phyloP scores from a whole-genome alignment of 768 basidiomycete species.

The Hortiboletus campestris region DNA sequence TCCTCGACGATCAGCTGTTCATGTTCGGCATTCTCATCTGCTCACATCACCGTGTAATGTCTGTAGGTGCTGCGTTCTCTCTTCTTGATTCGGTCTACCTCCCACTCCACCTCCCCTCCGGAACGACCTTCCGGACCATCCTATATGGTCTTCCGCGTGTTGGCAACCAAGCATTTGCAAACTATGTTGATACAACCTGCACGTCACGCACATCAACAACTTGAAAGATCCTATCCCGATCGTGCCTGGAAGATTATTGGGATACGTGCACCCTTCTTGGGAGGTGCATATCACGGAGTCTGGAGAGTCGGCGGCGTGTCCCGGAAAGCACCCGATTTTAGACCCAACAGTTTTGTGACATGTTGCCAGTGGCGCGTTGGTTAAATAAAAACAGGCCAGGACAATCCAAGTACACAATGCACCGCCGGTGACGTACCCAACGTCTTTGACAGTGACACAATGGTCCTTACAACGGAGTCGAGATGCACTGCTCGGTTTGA shows the following conservation, averaged over 20 bases:
- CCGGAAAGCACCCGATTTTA: conserved; percentile 31
- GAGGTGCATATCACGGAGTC: conserved; percentile 44
- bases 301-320: conserved; percentile 52
- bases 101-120: conserved; percentile 30
- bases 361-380: too few relatives aligned
- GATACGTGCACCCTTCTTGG: conserved; percentile 38
- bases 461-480: conserved; percentile 33
- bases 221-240: conserved; percentile 39
- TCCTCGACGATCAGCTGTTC: neutral
- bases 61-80: conserved; percentile 32
- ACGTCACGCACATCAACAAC: conserved; percentile 55
- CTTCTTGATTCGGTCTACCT: conserved; percentile 38
- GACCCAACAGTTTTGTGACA: neutral
- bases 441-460: conserved; percentile 44
- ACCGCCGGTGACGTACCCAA: conserved; percentile 30
- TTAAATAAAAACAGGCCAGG: conserved; percentile 43
- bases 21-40: neutral
- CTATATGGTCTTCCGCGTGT: conserved; percentile 38
- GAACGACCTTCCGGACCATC: conserved; percentile 28
- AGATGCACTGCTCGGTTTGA: conserved; percentile 12
- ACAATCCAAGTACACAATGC: conserved; percentile 45
- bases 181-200: conserved; percentile 48
- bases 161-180: conserved; percentile 58
- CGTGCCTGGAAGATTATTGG: conserved; percentile 32
- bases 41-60: too few relatives aligned